Conservation (phyloP, 495 filamentous ascomycete genomes). For the Penicillium lividum region DNA sequence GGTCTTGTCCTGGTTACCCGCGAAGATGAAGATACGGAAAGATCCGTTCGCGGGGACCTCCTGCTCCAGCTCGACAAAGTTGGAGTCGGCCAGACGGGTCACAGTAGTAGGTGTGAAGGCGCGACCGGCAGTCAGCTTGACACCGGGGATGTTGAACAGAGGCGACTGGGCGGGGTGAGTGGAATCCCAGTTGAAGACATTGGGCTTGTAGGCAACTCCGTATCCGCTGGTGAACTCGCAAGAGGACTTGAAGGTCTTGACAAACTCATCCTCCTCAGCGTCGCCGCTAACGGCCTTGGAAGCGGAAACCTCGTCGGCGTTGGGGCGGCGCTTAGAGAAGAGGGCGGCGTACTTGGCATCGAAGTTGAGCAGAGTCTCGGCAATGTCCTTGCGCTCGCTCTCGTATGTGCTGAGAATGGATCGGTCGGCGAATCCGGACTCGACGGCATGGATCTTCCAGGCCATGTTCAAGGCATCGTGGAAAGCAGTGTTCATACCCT, state of each 20-base stretch:
- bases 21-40: conserved; percentile 84
- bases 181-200: conserved; percentile 70
- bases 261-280: conserved; percentile 58
- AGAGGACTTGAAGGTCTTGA: conserved; percentile 64
- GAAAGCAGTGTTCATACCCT: conserved; percentile 56
- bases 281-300: conserved; percentile 33
- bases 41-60: conserved; percentile 84
- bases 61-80: conserved; percentile 84
- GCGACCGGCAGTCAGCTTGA: conserved; percentile 65
- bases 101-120: conserved; percentile 75
- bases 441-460: conserved; percentile 75
- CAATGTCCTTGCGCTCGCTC: conserved; percentile 68
- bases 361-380: conserved; percentile 70
- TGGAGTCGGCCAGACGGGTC: conserved; percentile 80
- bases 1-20: conserved; percentile 62
- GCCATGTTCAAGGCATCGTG: conserved; percentile 69
- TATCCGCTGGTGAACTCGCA: conserved; percentile 69
- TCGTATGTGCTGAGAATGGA: conserved; percentile 69
- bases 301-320: conserved; percentile 55
- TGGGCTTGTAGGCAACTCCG: conserved; percentile 61
- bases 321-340: conserved; percentile 63
- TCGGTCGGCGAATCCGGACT: conserved; percentile 60
- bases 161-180: conserved; percentile 68
- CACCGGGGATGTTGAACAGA: conserved; percentile 63
- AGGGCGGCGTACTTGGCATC: conserved; percentile 66